Evolutionary conservation across 805 yeast genomes (phyloP), one percentile per base, ranked within the genome.

Genomic region (Candida endomychidarum): DNA sequence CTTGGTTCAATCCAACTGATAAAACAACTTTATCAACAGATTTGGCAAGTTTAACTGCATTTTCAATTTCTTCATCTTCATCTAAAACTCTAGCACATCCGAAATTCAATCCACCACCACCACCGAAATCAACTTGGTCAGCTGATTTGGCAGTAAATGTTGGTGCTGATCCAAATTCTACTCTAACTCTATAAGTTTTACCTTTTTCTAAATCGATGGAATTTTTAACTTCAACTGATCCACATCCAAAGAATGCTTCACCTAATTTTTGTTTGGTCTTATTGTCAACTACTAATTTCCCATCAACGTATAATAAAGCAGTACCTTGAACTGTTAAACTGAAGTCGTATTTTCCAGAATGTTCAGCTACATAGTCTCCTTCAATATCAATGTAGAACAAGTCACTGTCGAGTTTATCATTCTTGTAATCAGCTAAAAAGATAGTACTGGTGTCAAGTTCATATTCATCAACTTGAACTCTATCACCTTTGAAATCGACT

Each of bases 281-380:
- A 60, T 80, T 78, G 54, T 80, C 83, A 31, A 78, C 73, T 29
- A 81, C 62, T 44, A 77, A 59, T 50, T 72, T 50, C 43, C 58
- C 82, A 49, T 81, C 68, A 34, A 80, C 57, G 48, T 65, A 81
- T 24, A 81, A 48, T 50, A 70, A 69, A 17, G 78, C 83, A 25
- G 83, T 76, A 20, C 86, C 86, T 38, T 61, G 50, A 20, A 70
- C 74, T 18, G 74, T 55, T 35, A 72, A 52, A 26, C 83, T 83
- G 48, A 80, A 71, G 39, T 70, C 74, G 50, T 73, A 80, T 9
- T 56, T 67, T 6, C 73, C 81, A 30, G 69, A 46, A 30, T 61
- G 67, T 17, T 74, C 78, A 2, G 81, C 75, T 6, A 49, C 53
- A 43, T 66, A 76, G 21, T 56, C 51, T 32, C 75, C 75, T 32